These are phyloP conservation scores for Capsella bursapastoris DNA, from an alignment of 345 rosid genomes.

Conservation along the genomic window DNA sequence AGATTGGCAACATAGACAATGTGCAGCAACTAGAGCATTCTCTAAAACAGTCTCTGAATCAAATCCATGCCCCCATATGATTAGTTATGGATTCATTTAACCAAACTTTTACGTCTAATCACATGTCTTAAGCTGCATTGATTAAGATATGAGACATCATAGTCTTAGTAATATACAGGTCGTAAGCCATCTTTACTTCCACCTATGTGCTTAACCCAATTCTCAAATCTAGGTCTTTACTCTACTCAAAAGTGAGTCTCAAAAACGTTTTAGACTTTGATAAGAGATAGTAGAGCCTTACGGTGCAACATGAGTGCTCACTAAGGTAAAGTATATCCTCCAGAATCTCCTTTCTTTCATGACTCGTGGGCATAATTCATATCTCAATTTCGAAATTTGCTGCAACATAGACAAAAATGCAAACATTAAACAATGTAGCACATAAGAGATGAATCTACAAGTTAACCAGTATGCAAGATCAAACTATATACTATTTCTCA, in stretches of 20 bases:
- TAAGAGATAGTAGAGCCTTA: constrained; percentile 48
- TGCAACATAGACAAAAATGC: constrained; percentile 46
- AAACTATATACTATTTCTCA: background rate
- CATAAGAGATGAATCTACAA: background rate
- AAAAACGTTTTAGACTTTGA: background rate
- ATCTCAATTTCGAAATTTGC: constrained; percentile 84
- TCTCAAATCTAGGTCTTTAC: constrained; percentile 14
- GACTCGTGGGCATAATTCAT: constrained; percentile 85
- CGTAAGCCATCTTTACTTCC: constrained; percentile 5
- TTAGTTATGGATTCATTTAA: background rate
- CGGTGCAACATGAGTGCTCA: constrained; percentile 90
- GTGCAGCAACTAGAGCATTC: constrained; percentile 65
- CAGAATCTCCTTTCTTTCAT: constrained; percentile 96
- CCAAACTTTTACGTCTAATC: constrained; percentile 17
- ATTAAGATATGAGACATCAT: constrained; percentile 4
- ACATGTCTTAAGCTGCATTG: constrained; percentile 1
- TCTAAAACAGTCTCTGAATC: constrained; percentile 54
- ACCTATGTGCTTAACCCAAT: constrained; percentile 2
- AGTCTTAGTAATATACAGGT: background rate
- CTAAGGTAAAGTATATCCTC: constrained; percentile 92
- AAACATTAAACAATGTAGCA: background rate
- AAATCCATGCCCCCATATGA: constrained; percentile 32
- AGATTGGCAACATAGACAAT: constrained; percentile 53
- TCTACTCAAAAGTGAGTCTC: background rate
- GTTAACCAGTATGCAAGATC: background rate